A percentile compares a stretch with the other conserved stretches of the same genome.
Conservation (phyloP, 176 grass and related monocot species). For the Cenchrus purpureus region DNA sequence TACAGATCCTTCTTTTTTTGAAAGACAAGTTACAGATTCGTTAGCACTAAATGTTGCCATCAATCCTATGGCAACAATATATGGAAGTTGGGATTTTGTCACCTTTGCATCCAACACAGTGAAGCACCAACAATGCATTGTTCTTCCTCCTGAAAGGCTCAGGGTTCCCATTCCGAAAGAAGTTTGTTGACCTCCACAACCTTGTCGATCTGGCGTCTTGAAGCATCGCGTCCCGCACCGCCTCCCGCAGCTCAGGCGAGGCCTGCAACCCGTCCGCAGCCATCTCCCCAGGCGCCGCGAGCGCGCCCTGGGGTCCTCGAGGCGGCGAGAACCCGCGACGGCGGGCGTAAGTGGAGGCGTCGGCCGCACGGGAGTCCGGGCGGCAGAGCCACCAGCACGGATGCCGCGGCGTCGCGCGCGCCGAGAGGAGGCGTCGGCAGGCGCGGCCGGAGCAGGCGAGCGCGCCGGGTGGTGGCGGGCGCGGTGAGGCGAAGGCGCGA, state of each 20-base stretch:
- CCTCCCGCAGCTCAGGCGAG: constrained; percentile 38
- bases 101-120: constrained; percentile 2
- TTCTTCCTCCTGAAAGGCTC: background rate
- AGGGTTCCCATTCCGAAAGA: constrained; percentile 52
- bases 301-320: constrained; percentile 43
- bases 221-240: constrained; percentile 45
- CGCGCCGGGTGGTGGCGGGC: constrained; percentile 44
- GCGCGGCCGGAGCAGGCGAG: constrained; percentile 50
- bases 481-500: constrained; percentile 53
- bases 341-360: constrained; percentile 41
- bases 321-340: constrained; percentile 46
- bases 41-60: background rate
- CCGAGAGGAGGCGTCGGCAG: constrained; percentile 47
- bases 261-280: constrained; percentile 18
- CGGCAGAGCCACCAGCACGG: constrained; percentile 63
- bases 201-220: constrained; percentile 54
- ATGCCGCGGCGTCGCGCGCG: constrained; percentile 44
- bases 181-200: constrained; percentile 43
- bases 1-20: too few relatives aligned
- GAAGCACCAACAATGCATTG: background rate
- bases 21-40: background rate
- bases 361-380: constrained; percentile 47
- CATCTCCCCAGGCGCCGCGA: constrained; percentile 49
- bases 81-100: background rate
- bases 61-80: background rate